Conservation (phyloP, 2,329 filamentous ascomycete genomes). For the Aspergillus hortae region DNA sequence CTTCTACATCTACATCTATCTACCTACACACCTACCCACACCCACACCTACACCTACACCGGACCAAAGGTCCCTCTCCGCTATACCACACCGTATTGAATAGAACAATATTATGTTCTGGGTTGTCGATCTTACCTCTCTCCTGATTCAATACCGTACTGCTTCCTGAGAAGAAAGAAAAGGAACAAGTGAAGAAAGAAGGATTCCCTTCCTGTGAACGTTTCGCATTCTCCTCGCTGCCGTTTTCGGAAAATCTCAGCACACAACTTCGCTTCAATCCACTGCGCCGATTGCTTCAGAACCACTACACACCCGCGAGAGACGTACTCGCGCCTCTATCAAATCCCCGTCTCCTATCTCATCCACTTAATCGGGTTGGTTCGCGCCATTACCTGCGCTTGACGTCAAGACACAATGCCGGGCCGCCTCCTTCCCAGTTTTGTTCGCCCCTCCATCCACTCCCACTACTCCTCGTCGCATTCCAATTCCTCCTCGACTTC, state of each 20-base stretch:
- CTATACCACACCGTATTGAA: background rate
- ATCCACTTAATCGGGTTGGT: background rate
- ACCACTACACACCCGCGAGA: background rate
- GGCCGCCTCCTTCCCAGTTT: conserved; percentile 40
- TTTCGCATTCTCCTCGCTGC: background rate
- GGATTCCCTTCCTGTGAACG: background rate
- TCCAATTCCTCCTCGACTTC: conserved; percentile 36
- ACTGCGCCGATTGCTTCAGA: background rate
- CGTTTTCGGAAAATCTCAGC: background rate
- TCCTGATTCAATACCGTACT: conserved; percentile 23
- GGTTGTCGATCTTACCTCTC: conserved; percentile 15
- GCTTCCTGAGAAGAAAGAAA: conserved; percentile 15
- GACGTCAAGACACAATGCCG: conserved; percentile 29
- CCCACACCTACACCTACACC: background rate
- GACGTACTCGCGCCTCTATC: background rate
- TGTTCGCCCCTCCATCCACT: conserved; percentile 32
- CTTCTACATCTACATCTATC: background rate
- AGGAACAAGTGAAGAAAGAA: background rate
- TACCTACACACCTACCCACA: too few relatives aligned
- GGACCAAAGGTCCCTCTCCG: background rate
- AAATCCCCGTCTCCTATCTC: background rate
- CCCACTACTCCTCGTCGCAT: conserved; percentile 26
- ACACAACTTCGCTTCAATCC: background rate
- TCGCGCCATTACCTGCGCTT: background rate
- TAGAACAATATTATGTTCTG: conserved; percentile 17